phyloP scores from a whole-genome alignment of 805 yeast genomes.

The Lipomyces mesembrius region DNA sequence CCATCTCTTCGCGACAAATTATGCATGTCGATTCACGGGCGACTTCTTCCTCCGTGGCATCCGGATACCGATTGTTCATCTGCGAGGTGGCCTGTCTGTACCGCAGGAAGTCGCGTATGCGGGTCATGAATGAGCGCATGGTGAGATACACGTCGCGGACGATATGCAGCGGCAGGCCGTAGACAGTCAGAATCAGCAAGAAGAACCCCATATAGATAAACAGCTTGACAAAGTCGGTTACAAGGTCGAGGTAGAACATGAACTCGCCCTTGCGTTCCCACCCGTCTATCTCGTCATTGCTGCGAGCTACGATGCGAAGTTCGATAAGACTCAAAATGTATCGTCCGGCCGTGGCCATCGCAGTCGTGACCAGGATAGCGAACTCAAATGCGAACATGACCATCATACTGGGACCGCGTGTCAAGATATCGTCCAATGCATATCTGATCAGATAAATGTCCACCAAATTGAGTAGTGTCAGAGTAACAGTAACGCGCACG shows the following conservation, averaged over 20 bases:
- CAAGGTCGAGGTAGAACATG: slow-evolving; percentile 59
- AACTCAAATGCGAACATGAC: slow-evolving; percentile 77
- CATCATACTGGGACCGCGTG: slow-evolving; percentile 49
- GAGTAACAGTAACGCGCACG: slow-evolving; percentile 53
- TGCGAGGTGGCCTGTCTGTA: slow-evolving; percentile 53
- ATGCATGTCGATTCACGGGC: slow-evolving; percentile 60
- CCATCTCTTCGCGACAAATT: slow-evolving; percentile 91
- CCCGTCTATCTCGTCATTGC: slow-evolving; percentile 59
- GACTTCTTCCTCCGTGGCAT: slow-evolving; percentile 67
- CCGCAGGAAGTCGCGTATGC: slow-evolving; percentile 42
- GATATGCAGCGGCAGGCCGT: slow-evolving; percentile 53
- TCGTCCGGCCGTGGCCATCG: slow-evolving; percentile 54
- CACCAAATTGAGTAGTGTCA: slow-evolving; percentile 51
- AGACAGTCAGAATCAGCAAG: slow-evolving; percentile 53
- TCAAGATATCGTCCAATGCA: slow-evolving; percentile 49
- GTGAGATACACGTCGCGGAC: slow-evolving; percentile 57
- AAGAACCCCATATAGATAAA: slow-evolving; percentile 54
- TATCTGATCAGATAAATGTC: slow-evolving; percentile 60
- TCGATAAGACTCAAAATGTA: slow-evolving; percentile 62
- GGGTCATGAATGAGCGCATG: slow-evolving; percentile 40
- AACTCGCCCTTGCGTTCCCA: slow-evolving; percentile 75
- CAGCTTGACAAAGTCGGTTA: slow-evolving; percentile 50
- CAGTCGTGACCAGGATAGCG: slow-evolving; percentile 63
- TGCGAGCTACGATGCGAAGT: slow-evolving; percentile 50
- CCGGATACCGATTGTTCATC: slow-evolving; percentile 64